Evolutionary conservation across 257 asterid species (phyloP).

Genomic region (Lycium ferocissimum): DNA sequence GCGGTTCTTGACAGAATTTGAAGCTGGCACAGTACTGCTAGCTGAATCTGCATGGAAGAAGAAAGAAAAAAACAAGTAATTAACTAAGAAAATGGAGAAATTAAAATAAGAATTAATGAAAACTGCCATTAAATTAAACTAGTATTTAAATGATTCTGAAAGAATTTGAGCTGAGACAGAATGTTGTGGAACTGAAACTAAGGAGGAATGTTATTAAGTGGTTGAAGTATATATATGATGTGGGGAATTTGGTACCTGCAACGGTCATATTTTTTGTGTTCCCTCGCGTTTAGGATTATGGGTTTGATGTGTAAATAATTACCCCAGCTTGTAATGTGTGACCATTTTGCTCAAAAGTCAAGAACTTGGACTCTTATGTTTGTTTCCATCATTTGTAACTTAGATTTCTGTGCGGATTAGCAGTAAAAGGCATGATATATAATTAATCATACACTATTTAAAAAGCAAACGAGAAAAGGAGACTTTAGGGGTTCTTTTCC

Average conservation of each 20-base stretch:
- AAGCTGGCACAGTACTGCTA: background rate
- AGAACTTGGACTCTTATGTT: constrained; percentile 22
- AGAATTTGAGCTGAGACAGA: constrained; percentile 13
- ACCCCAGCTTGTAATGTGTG: background rate
- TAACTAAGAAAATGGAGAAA: constrained; percentile 5
- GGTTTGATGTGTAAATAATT: background rate
- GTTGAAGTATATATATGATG: constrained; percentile 26
- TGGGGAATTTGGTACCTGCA: constrained; percentile 33
- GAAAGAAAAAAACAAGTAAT: background rate
- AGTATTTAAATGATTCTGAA: constrained; percentile 20
- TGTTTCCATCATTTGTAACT: constrained; percentile 22
- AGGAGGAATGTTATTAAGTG: constrained; percentile 28
- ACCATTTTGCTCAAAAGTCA: constrained; percentile 23
- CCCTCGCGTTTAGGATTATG: constrained; percentile 32
- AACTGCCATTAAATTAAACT: constrained; percentile 38
- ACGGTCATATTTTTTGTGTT: constrained; percentile 72
- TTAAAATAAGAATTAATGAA: constrained; percentile 26
- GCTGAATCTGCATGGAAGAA: constrained; percentile 19
- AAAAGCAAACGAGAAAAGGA: background rate
- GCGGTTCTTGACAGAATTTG: constrained; percentile 38
- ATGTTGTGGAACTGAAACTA: background rate
- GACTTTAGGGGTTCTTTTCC: no score
- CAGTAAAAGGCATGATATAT: background rate
- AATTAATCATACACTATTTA: background rate
- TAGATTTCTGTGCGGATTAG: constrained; percentile 26